Conservation (phyloP, 768 basidiomycete species). For the Boletus reticulatus region DNA sequence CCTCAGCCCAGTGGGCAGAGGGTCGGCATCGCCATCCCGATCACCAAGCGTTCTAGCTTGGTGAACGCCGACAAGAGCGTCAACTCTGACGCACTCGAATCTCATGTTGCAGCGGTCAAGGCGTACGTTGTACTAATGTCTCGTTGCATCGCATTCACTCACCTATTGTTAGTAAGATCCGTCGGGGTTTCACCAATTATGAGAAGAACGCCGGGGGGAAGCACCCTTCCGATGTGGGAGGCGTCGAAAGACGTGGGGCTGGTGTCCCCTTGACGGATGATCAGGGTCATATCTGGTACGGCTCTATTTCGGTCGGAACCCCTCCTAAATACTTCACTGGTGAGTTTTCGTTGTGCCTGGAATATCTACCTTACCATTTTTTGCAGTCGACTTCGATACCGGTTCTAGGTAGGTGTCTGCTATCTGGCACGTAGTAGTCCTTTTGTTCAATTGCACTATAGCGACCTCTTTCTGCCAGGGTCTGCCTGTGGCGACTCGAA, state of each 20-base stretch:
- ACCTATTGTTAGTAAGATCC: slow-evolving; percentile 5
- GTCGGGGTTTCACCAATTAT: neutral
- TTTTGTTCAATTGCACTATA: neutral
- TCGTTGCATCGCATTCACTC: neutral
- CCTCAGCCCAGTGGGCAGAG: neutral
- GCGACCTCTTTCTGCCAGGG: slow-evolving; percentile 15
- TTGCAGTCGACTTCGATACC: slow-evolving; percentile 28
- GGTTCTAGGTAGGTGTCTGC: slow-evolving; percentile 17
- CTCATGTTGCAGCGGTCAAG: slow-evolving; percentile 1
- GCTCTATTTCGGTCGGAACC: slow-evolving; percentile 11
- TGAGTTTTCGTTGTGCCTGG: neutral
- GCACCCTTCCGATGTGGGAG: neutral
- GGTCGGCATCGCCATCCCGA: slow-evolving; percentile 1
- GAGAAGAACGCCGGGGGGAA: slow-evolving; percentile 6
- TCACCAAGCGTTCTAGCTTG: slow-evolving; percentile 6
- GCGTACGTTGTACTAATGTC: slow-evolving; percentile 4
- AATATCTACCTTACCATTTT: neutral
- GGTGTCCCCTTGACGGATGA: neutral
- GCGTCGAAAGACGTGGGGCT: neutral
- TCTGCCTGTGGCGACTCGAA: neutral
- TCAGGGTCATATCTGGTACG: slow-evolving; percentile 7
- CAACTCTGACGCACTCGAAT: slow-evolving; percentile 3
- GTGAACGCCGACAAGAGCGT: slow-evolving; percentile 8
- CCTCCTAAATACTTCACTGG: slow-evolving; percentile 8
- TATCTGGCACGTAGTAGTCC: neutral